Evolutionary conservation across 2,329 filamentous ascomycete genomes (phyloP), one percentile per base, ranked within the genome.

Genomic region (Calonectria multiphialidica): DNA sequence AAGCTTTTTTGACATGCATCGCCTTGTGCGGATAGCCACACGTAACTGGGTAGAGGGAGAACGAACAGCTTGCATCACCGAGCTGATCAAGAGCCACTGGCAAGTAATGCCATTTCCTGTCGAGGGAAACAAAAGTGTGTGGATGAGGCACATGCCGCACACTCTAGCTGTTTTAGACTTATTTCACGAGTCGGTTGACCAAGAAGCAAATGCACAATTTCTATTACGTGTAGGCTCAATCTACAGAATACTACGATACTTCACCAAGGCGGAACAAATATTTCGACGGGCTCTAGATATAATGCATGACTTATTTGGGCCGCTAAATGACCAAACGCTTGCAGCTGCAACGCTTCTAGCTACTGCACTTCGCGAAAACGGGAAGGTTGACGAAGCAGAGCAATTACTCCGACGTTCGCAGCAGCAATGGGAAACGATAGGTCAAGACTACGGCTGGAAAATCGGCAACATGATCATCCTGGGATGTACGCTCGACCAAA

Each of bases 11-110:
- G 80, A 82, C 62, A 81, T 84, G 12, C 80, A 84, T 50, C 78
- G 81, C 9, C 76, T 84, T 12, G 79, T 84, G 21, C 79, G 74
- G 21, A 28, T 83, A 18, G 77, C 77, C 7, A 81, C 78, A 68
- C 74, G 71, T 15, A 82, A 79, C 49, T 82, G 77, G 80, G 55
- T 83, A 1, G 57, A 69, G 0, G 35, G 72, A 18, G 70, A 77
- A 63, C 55, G 25, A 4, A 18, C 16, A 55, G 45, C 15, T 33
- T 44, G 65, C 33, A 44, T 62, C 45, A 64, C 44, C 12, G 37
- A 30, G 12, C 73, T 74, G 8, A 30, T 76, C 21, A 33, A 66
- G 33, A 57, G 62, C 35, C 66, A 81, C 9, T 44, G 25, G 13
- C 16, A 68, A 2, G 50, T 68, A 5, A 75, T 79, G 47, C 70